Conservation (phyloP, 805 yeast species). For the Cyberlindnera nakhonratchasimensis region DNA sequence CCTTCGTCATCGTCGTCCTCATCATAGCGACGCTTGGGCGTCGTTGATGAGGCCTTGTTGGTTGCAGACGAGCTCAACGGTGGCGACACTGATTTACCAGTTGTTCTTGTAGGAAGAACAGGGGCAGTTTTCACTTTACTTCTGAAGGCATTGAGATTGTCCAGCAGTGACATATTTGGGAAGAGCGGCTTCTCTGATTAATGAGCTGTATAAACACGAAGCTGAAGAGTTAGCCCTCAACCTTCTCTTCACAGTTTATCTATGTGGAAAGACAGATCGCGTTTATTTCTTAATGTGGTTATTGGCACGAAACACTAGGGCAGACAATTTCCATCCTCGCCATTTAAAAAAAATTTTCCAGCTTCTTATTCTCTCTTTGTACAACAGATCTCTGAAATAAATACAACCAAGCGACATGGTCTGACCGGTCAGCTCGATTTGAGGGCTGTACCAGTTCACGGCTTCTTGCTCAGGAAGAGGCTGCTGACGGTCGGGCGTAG, state of each 20-base stretch:
- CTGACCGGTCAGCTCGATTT: constrained; percentile 4
- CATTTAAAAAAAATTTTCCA: neutral
- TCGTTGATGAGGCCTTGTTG: constrained; percentile 3
- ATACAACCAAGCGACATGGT: neutral
- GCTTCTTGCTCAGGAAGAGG: neutral
- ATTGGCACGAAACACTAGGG: neutral
- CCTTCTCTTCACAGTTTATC: too few species aligned
- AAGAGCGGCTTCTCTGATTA: too few species aligned
- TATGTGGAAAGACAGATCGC: neutral
- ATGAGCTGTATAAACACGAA: too few species aligned
- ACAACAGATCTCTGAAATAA: neutral
- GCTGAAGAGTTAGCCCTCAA: too few species aligned
- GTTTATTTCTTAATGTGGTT: neutral
- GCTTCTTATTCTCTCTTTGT: neutral
- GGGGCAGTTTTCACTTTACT: constrained; percentile 58
- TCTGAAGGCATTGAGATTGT: constrained; percentile 63
- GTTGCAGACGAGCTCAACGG: constrained; percentile 26
- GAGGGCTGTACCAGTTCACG: neutral
- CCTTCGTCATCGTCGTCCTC: constrained; percentile 28
- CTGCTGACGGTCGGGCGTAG: constrained; percentile 7
- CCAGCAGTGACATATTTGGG: constrained; percentile 33
- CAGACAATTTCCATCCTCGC: too few species aligned
- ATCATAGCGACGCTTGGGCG: constrained; percentile 15
- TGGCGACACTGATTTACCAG: constrained; percentile 24
- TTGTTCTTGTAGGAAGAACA: constrained; percentile 38